Base-by-base conservation (phyloP, 192 early-diverging fungal species). In the Dimargaris xerosporica region DNA sequence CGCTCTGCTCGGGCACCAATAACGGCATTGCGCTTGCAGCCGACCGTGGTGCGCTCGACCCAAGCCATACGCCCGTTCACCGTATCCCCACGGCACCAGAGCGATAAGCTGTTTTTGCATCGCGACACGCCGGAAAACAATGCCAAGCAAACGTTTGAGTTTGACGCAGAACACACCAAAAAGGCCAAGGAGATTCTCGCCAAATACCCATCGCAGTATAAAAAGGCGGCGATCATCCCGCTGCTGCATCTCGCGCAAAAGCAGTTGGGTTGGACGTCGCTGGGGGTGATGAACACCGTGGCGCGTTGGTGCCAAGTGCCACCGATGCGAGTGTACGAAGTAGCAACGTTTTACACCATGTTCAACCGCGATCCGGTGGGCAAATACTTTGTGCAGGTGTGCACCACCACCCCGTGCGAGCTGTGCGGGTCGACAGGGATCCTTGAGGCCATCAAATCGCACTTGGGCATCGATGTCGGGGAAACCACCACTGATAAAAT, bases 291-390 rank as follows among this genome's bases (percentile, higher is more conserved):
- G 96, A 94, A 99, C 76, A 80, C 90, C 54, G 88, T 99, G 67
- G 94, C 96, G 54, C 84, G 90, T 74, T 72, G 95, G 59, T 75
- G 94, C 30, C 92, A 98, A 67, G 85, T 98, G 4, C 91, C 94
- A 55, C 96, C 96, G 28, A 96, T 99, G 92, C 85, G 96, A 60
- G 94, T 99, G 51, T 98, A 98, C 79, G 94, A 99, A 71, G 96
- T 99, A 23, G 96, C 96, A n/a, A 98, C 94, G 34, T 99, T 99
- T 75, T 99, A 99, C 71, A 99, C 96, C 61, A 99, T 99, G 96
- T 99, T 90, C 78, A 97, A 97, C 81, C 81, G 92, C 68, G 86
- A 89, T 63, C 96, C 96, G n/a, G 89, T 96, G 50, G 96, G 96
- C 64, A 99, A 98, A 74, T 94, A 96, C 80, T 96, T 99, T 69